Evolutionary conservation across 2,329 filamentous ascomycete species (phyloP).

Genomic region (Aulographum hederae): DNA sequence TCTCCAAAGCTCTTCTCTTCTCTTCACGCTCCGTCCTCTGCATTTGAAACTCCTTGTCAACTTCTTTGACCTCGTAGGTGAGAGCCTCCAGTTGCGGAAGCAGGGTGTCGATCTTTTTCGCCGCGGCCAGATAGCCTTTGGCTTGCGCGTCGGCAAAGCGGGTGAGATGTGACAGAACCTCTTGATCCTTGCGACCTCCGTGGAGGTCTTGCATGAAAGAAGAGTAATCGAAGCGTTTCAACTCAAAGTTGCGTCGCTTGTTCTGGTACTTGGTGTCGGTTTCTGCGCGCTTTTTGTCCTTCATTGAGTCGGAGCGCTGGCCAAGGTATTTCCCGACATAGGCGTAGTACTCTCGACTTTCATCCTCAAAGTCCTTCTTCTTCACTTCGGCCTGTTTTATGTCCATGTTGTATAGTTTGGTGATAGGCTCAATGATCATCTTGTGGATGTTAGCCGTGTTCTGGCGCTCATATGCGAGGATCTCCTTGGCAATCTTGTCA

Average conservation of each 20-base stretch:
- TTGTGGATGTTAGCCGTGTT: slow-evolving; percentile 75
- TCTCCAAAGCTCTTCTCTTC: slow-evolving; percentile 77
- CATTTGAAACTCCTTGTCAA: slow-evolving; percentile 93
- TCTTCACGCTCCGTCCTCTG: slow-evolving; percentile 90
- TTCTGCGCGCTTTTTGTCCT: slow-evolving; percentile 89
- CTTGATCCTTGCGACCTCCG: slow-evolving; percentile 93
- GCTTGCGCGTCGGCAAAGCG: slow-evolving; percentile 87
- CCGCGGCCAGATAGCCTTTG: slow-evolving; percentile 59
- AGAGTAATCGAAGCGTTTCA: slow-evolving; percentile 96
- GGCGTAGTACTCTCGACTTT: slow-evolving; percentile 95
- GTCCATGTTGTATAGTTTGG: slow-evolving; percentile 80
- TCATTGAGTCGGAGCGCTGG: slow-evolving; percentile 84
- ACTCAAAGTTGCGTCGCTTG: slow-evolving; percentile 85
- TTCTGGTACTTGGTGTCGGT: slow-evolving; percentile 93
- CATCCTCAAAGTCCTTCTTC: slow-evolving; percentile 95
- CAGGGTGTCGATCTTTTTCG: slow-evolving; percentile 73
- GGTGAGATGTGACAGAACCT: slow-evolving; percentile 84
- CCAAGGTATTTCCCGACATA: slow-evolving; percentile 94
- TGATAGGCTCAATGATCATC: slow-evolving; percentile 86
- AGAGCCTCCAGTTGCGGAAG: slow-evolving; percentile 81
- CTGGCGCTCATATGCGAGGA: slow-evolving; percentile 67
- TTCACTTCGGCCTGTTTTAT: slow-evolving; percentile 97
- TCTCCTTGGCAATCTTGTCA: slow-evolving; percentile 86
- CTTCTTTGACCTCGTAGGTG: slow-evolving; percentile 72
- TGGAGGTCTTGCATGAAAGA: slow-evolving; percentile 99